These are phyloP conservation scores for Nadsonia starkeyi-henricii DNA, from an alignment of 1,139 yeast genomes.

Conservation along the genomic window DNA sequence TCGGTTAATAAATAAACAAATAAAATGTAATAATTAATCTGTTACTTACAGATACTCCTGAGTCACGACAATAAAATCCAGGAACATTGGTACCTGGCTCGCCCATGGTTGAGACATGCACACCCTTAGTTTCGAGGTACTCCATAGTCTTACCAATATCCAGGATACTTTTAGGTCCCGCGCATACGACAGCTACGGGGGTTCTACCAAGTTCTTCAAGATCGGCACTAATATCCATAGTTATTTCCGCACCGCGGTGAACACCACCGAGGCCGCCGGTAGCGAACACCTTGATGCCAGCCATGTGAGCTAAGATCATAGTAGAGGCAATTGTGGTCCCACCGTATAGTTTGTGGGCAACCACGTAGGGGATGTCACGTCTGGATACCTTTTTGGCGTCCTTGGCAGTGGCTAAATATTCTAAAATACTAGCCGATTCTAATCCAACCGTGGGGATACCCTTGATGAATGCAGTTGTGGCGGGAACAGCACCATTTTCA, in stretches of 20 bases:
- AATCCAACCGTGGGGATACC: constrained; percentile 68
- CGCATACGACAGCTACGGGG: constrained; percentile 77
- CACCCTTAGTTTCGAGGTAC: constrained; percentile 79
- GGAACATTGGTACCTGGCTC: constrained; percentile 48
- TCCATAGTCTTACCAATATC: constrained; percentile 77
- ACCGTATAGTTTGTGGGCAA: constrained; percentile 52
- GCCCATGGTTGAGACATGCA: constrained; percentile 36
- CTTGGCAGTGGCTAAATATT: constrained; percentile 31
- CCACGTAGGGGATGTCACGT: constrained; percentile 63
- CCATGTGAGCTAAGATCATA: constrained; percentile 62
- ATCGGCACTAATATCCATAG: constrained; percentile 81
- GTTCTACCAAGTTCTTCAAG: constrained; percentile 72
- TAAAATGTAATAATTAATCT: constrained; percentile 2
- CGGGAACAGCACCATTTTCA: constrained; percentile 60
- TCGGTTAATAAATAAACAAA: neutral
- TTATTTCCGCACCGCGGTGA: constrained; percentile 59
- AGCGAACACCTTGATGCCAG: constrained; percentile 76
- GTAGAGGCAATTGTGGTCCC: constrained; percentile 90
- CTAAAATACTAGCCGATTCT: constrained; percentile 30
- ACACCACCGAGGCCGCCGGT: constrained; percentile 95
- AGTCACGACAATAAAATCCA: constrained; percentile 68
- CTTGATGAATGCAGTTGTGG: constrained; percentile 65
- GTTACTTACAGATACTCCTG: constrained; percentile 35
- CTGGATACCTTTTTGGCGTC: constrained; percentile 50
- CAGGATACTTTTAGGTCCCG: constrained; percentile 80